phyloP scores from a whole-genome alignment of 352 stramenopile species.

The Phytophthora europaea region DNA sequence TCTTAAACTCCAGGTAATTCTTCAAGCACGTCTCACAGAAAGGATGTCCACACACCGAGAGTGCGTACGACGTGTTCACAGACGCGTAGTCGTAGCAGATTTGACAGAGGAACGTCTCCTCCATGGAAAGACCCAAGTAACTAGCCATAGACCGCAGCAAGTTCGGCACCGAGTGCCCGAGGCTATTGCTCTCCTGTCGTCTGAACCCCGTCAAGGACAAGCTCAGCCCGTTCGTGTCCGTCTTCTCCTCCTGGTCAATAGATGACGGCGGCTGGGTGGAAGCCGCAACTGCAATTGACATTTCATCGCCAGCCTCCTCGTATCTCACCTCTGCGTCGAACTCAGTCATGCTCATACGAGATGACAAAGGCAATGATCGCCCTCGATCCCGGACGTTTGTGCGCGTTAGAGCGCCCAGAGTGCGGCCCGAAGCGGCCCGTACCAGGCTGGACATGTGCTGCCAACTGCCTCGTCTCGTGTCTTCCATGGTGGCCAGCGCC shows the following conservation, averaged over 20 bases:
- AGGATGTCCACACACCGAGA: constrained; percentile 59
- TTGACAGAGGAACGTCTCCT: constrained; percentile 80
- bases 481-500: constrained; percentile 29
- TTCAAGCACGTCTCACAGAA: constrained; percentile 75
- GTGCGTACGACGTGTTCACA: constrained; percentile 42
- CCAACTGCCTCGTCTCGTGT: constrained; percentile 37
- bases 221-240: background rate
- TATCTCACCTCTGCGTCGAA: constrained; percentile 18
- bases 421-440: constrained; percentile 39
- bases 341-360: constrained; percentile 30
- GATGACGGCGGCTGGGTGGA: constrained; percentile 23
- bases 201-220: constrained; percentile 21
- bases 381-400: constrained; percentile 34
- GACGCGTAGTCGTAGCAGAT: constrained; percentile 81
- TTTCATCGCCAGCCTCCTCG: constrained; percentile 3
- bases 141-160: constrained; percentile 64
- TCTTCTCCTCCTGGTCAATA: constrained; percentile 23
- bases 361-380: constrained; percentile 33
- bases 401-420: constrained; percentile 36
- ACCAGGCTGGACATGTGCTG: constrained; percentile 42
- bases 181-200: constrained; percentile 41
- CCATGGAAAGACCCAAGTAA: constrained; percentile 66
- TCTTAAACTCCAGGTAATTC: constrained; percentile 79
- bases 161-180: constrained; percentile 48
- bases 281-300: constrained; percentile 25